Conservation (phyloP, 345 rosid genomes). For the Raphanus sativus region DNA sequence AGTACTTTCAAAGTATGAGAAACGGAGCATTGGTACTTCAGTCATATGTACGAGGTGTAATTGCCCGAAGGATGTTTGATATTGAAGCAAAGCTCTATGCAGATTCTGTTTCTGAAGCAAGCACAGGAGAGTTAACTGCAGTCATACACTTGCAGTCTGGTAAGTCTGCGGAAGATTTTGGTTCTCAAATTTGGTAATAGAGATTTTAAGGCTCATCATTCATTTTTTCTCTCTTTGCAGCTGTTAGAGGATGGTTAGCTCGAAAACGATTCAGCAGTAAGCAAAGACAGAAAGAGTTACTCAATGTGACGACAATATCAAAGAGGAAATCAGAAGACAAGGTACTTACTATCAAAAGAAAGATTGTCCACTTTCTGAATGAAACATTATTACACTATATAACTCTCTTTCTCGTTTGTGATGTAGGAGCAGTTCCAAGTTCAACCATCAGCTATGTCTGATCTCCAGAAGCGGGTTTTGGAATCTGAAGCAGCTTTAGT, state of each 20-base stretch:
- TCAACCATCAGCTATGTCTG: conserved; percentile 55
- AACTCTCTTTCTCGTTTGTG: conserved; percentile 10
- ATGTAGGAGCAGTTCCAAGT: conserved; percentile 67
- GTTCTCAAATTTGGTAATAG: conserved; percentile 1
- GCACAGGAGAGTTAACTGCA: conserved; percentile 48
- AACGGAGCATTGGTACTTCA: conserved; percentile 58
- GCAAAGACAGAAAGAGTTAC: conserved; percentile 47
- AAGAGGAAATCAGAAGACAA: conserved; percentile 62
- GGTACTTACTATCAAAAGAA: conserved; percentile 46
- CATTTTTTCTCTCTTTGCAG: conserved; percentile 42
- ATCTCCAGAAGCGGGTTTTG: conserved; percentile 66
- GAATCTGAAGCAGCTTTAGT: conserved; percentile 67
- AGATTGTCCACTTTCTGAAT: conserved; percentile 6
- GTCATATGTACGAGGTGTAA: conserved; percentile 74
- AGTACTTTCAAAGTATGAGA: conserved; percentile 50
- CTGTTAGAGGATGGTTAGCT: conserved; percentile 81
- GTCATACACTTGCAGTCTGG: conserved; percentile 75
- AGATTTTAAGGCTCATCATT: conserved; percentile 20
- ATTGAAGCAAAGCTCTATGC: conserved; percentile 34
- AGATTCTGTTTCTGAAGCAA: conserved; percentile 37
- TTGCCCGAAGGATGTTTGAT: conserved; percentile 45
- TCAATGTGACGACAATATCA: conserved; percentile 43
- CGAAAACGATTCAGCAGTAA: conserved; percentile 49
- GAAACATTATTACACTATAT: background rate
- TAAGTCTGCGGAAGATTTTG: conserved; percentile 27